Percentiles rank a stretch among this genome's conserved stretches.
phyloP scores from a whole-genome alignment of 331 rosid genomes.

The Cydonia oblonga region DNA sequence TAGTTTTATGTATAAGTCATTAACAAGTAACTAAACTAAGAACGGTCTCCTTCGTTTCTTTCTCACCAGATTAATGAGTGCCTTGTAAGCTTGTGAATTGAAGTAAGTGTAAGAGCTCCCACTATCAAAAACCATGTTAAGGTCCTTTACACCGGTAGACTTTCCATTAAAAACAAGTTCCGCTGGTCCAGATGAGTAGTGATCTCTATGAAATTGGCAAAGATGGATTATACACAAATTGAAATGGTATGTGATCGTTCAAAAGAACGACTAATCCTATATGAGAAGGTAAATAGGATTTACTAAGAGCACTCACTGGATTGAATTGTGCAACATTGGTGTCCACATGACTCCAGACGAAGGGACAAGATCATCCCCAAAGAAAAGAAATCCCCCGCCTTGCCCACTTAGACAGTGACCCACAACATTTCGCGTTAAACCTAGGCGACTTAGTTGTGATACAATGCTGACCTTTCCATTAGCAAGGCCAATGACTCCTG shows the following conservation, averaged over 20 bases:
- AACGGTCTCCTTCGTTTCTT: neutral
- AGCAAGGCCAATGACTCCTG: conserved; percentile 86
- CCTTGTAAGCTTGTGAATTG: conserved; percentile 34
- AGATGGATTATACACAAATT: neutral
- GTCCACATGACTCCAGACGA: conserved; percentile 56
- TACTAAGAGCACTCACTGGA: conserved; percentile 29
- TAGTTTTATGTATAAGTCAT: neutral
- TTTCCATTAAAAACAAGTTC: conserved; percentile 45
- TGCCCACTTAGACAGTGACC: conserved; percentile 64
- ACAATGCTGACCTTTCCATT: conserved; percentile 46
- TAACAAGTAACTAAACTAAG: neutral
- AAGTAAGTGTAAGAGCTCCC: conserved; percentile 80
- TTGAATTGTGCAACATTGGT: conserved; percentile 28
- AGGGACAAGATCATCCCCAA: conserved; percentile 55
- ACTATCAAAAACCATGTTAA: conserved; percentile 57
- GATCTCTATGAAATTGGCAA: conserved; percentile 28
- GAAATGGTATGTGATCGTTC: neutral
- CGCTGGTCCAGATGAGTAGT: conserved; percentile 63
- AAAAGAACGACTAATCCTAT: neutral
- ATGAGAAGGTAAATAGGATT: neutral
- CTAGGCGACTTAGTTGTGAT: conserved; percentile 42
- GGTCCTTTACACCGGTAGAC: conserved; percentile 36
- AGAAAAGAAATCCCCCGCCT: conserved; percentile 67
- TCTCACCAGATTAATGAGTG: conserved; percentile 48
- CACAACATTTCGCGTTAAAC: conserved; percentile 39